Evolutionary conservation across 495 filamentous ascomycete species (phyloP).

Genomic region (Acidiella bohemica): DNA sequence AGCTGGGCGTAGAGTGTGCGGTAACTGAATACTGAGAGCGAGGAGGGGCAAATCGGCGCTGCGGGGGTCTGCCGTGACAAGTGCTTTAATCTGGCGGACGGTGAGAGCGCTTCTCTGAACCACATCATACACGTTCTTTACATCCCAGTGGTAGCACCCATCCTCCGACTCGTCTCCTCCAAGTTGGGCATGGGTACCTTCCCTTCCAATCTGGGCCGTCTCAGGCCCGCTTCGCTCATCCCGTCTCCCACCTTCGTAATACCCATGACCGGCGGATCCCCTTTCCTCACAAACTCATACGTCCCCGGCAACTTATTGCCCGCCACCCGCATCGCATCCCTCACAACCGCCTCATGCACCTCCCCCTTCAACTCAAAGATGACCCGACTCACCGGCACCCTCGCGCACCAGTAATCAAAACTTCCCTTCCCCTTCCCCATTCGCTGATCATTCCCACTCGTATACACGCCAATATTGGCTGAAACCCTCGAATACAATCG

Average conservation of each 20-base stretch:
- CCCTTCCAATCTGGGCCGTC: conserved; percentile 37
- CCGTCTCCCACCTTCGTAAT: conserved; percentile 77
- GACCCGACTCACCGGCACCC: conserved; percentile 75
- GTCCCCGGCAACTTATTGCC: conserved; percentile 89
- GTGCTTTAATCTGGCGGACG: no score
- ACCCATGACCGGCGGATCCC: conserved; percentile 81
- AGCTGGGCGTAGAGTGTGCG: no score
- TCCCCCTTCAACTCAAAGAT: conserved; percentile 86
- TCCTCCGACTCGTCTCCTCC: conserved; percentile 10
- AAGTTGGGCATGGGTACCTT: conserved; percentile 7
- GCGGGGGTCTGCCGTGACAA: no score
- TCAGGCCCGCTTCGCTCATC: conserved; percentile 66
- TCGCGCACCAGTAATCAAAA: conserved; percentile 90
- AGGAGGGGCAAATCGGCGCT: no score
- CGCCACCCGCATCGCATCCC: conserved; percentile 87
- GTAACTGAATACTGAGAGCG: no score
- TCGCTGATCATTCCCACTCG: conserved; percentile 81
- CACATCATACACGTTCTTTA: not conserved
- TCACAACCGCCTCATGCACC: conserved; percentile 84
- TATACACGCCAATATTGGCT: conserved; percentile 89
- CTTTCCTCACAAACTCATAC: conserved; percentile 87
- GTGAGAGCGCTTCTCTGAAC: no score
- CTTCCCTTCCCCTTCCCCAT: conserved; percentile 99
- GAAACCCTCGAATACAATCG: conserved; percentile 78
- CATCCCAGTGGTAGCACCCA: conserved; percentile 8